Conservation (phyloP, 1,284 basidiomycete genomes). For the Puccinia novopanici region DNA sequence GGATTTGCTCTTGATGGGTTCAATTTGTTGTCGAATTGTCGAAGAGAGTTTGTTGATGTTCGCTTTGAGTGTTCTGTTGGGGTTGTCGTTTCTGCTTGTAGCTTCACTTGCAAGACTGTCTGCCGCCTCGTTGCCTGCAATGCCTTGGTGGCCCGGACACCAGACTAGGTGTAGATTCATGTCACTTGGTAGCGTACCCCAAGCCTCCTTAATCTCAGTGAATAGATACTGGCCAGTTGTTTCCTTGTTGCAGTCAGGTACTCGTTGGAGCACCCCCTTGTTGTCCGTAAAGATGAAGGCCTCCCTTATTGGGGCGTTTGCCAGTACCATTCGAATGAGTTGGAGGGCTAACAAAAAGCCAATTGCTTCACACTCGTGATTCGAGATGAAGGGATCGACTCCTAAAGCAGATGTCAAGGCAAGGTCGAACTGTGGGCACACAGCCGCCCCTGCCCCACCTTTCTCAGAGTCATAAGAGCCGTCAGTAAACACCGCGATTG, state of each 20-base stretch:
- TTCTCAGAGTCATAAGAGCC: not conserved
- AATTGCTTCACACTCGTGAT: not conserved
- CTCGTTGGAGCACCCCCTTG: not conserved
- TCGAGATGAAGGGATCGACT: not conserved
- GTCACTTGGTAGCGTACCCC: not conserved
- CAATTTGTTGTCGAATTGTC: too few relatives aligned
- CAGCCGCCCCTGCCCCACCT: not conserved
- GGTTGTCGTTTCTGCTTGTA: not conserved
- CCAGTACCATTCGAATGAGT: not conserved
- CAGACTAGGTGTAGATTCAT: not conserved
- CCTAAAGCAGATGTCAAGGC: not conserved
- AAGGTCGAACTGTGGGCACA: not conserved
- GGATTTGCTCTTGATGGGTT: too few relatives aligned
- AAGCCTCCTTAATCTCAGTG: not conserved
- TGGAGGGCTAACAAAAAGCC: not conserved
- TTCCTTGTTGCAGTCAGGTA: not conserved
- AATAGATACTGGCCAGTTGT: not conserved
- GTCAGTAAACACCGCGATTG: not conserved
- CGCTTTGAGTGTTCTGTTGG: not conserved
- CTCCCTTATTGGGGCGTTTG: not conserved
- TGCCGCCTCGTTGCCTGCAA: not conserved
- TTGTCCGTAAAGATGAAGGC: not conserved
- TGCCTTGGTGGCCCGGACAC: slow-evolving; percentile 1
- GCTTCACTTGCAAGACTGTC: not conserved
- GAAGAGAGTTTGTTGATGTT: not conserved